A percentile compares a stretch with the other conserved stretches of the same genome.
phyloP scores from a whole-genome alignment of 176 grass and related monocot genomes.

The Lolium multiflorum region DNA sequence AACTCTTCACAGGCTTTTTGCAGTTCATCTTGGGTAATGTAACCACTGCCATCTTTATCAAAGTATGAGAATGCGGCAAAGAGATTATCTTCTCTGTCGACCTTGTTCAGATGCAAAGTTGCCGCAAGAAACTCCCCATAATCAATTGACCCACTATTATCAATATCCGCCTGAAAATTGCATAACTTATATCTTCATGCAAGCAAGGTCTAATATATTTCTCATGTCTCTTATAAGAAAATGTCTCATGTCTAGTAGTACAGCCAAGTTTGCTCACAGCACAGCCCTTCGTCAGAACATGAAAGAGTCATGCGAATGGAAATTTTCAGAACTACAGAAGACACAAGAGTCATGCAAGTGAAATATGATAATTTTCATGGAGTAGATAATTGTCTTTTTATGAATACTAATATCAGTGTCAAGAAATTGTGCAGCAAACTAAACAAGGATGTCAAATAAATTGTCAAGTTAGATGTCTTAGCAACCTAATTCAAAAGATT shows the following conservation, averaged over 20 bases:
- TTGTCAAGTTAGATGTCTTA: constrained; percentile 23
- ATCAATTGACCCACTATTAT: constrained; percentile 92
- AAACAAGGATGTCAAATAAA: constrained; percentile 19
- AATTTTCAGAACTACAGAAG: constrained; percentile 16
- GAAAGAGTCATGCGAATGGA: neutral
- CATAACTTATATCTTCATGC: constrained; percentile 37
- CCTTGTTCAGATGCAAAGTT: constrained; percentile 93
- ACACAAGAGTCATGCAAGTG: neutral
- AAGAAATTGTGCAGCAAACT: constrained; percentile 7
- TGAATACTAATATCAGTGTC: constrained; percentile 11
- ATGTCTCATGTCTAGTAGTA: neutral
- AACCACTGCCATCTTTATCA: constrained; percentile 94
- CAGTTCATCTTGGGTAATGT: constrained; percentile 90
- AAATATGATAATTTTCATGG: too few species aligned
- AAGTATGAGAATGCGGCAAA: constrained; percentile 93
- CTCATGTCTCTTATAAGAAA: neutral
- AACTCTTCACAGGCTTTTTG: constrained; percentile 97
- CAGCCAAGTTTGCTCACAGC: constrained; percentile 10
- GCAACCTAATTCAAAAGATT: constrained; percentile 42
- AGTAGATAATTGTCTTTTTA: neutral
- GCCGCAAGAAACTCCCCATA: constrained; percentile 95
- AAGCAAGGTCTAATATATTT: constrained; percentile 43
- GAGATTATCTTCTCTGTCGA: constrained; percentile 90
- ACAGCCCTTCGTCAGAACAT: constrained; percentile 20
- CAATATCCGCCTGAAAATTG: constrained; percentile 86